Evolutionary conservation across 140 eudicot species (phyloP).

Genomic region (Cichorium intybus): DNA sequence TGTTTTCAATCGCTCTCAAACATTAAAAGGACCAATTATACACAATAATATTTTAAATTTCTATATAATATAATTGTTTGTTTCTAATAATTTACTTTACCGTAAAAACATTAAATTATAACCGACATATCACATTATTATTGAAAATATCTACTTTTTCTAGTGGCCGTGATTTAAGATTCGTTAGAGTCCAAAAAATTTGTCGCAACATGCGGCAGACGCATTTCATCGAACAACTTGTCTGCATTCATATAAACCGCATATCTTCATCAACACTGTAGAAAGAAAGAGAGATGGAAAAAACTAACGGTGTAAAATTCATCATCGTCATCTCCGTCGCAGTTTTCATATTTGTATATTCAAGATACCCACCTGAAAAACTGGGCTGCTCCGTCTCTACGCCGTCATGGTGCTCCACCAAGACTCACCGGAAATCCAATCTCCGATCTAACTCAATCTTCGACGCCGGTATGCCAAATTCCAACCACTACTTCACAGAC

Average conservation of each 20-base stretch:
- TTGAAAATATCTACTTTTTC: not conserved
- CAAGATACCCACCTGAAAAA: constrained; percentile 15
- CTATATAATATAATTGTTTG: no score
- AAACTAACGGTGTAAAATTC: not conserved
- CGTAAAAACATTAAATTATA: no score
- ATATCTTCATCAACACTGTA: no score
- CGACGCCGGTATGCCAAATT: not conserved
- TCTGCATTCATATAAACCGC: not conserved
- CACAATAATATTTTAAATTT: no score
- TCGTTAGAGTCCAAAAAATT: not conserved
- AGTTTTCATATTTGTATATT: constrained; percentile 16
- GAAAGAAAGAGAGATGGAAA: constrained; percentile 24
- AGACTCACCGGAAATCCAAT: constrained; percentile 11
- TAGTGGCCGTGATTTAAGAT: constrained; percentile 2
- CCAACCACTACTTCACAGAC: constrained; percentile 18
- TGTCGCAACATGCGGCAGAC: not conserved
- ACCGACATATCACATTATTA: no score
- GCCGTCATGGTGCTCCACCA: constrained; percentile 23
- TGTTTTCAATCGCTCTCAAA: not conserved
- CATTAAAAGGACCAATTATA: no score
- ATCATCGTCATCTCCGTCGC: constrained; percentile 19
- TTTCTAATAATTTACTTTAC: no score
- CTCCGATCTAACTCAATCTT: constrained; percentile 10
- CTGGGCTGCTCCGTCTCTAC: constrained; percentile 12
- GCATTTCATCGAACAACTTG: not conserved